Base-by-base conservation (phyloP, 129 eudicot genomes). In the Erigeron canadensis region DNA sequence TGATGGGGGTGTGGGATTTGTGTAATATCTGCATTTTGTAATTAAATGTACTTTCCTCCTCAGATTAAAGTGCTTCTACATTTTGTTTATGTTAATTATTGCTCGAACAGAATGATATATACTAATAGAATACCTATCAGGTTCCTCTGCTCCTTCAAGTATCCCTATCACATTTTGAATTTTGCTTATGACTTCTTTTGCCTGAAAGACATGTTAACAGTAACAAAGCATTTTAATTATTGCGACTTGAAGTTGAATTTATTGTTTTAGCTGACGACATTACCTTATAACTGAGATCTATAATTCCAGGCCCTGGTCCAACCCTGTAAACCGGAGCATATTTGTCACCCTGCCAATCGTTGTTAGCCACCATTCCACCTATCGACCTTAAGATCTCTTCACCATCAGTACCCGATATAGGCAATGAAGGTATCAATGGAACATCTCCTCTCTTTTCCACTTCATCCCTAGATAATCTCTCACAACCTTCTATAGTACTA, bases 81-180 rank as follows among this genome's bases (percentile, higher is more conserved):
- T 38, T 69, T 50, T 56, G 39, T 44, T 12, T 71, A 56, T 12
- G 3, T 42, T 56, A 39, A 40, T 42, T 39, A 8, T 55, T 54
- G 64, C 38, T 44, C 28, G 44, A 58, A 44, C 28, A 18, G 19
- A 59, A 28, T 7, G 58, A 34, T 10, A 28, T 28, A 1, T 43
- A 23, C 28, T 2, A 12, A 19, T 34, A 34, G 38, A 60, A 39
- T 56, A 72, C 96, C 94, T 76, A 65, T 89, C 96, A 73, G 96
- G 93, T 81, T 89, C 96, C 67, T 86, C 90, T 63, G 73, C 86
- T 70, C 94, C 94, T 81, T 89, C 87, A 50, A 89, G 86, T n/a
- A 89, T 61, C 6, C 93, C 96, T 56, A 86, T 83, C 10, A 89
- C 96, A 70, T 91, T 91, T 68, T 88, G 87, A 64, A 91, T 91